Conservation (phyloP, 2,329 filamentous ascomycete species). For the Colletotrichum australisinense region DNA sequence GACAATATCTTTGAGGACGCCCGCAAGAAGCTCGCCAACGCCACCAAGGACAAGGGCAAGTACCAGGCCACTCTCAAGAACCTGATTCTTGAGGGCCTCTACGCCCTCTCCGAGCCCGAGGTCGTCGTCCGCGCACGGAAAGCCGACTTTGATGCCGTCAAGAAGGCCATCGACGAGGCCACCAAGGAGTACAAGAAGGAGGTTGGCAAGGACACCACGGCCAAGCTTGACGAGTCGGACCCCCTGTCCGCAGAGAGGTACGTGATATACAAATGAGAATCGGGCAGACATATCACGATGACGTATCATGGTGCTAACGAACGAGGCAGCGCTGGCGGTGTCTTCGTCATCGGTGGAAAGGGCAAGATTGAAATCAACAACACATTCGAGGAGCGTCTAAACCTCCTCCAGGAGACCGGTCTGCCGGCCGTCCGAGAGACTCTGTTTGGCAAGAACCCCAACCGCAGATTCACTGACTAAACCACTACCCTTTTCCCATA, state of each 20-base stretch:
- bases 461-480: conserved; percentile 96
- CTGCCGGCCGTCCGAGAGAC: conserved; percentile 86
- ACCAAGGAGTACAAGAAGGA: conserved; percentile 86
- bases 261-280: conserved; percentile 51
- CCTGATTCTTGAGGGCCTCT: conserved; percentile 89
- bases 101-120: conserved; percentile 85
- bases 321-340: conserved; percentile 79
- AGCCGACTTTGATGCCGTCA: conserved; percentile 80
- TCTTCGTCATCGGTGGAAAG: conserved; percentile 80
- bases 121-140: conserved; percentile 81
- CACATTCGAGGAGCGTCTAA: conserved; percentile 92
- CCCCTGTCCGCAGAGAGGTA: conserved; percentile 86
- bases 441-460: conserved; percentile 93
- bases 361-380: conserved; percentile 99
- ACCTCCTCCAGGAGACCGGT: conserved; percentile 84
- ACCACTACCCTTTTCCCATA: background rate
- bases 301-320: background rate
- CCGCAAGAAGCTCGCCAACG: conserved; percentile 74
- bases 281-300: conserved; percentile 4
- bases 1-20: conserved; percentile 90
- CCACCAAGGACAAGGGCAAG: conserved; percentile 76
- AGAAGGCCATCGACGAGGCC: conserved; percentile 82
- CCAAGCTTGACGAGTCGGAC: conserved; percentile 82
- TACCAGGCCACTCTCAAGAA: conserved; percentile 83
- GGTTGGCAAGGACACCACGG: conserved; percentile 74